Evolutionary conservation across 2,329 filamentous ascomycete species (phyloP), one percentile per base, ranked within the genome.

Genomic region (Ophiostoma ulmi): DNA sequence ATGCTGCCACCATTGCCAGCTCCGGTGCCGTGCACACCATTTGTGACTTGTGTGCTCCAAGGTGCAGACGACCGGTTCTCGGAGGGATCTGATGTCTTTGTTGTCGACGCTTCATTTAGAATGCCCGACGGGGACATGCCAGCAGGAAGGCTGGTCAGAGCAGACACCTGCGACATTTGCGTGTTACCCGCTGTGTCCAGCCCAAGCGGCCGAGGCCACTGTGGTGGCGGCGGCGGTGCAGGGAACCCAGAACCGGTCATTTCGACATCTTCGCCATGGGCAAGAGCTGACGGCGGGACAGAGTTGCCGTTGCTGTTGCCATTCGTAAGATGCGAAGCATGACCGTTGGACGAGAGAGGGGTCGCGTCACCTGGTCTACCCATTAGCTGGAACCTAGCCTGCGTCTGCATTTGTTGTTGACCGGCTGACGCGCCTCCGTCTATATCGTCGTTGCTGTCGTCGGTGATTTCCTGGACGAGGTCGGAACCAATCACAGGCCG

Each of bases 21-120:
- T 11, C 35, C 35, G 10, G n/a, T 31, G 13, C 76, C 80, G 22
- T 87, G 85, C 38, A 81, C 80, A 26, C 91, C 90, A 73, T 93
- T 93, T 2, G 90, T 91, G 72, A 86, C 85, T 77, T 94, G 91
- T 0, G 90, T 92, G 77, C 90, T 90, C 48, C 64, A 78, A 87
- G 85, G 71, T 2, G 86, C 88, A 0, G 87, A 89, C 14, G 88
- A 89, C 69, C 81, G 78, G 72, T 83, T 82, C 20, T 82, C 81
- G 3, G 90, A 93, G 6, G 88, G 86, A 73, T 91, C 88, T 0
- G 91, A 92, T 1, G 91, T 94, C 80, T 97, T 95, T n/a, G 94
- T 97, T 0, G 94, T 96, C 1, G 93, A 97, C 1, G 93, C 94
- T 76, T 97, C 93, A 76, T 98, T 97, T 69, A 89, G 81, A 72